phyloP scores from a whole-genome alignment of 129 eudicot genomes.

The Pulicaria dysenterica region DNA sequence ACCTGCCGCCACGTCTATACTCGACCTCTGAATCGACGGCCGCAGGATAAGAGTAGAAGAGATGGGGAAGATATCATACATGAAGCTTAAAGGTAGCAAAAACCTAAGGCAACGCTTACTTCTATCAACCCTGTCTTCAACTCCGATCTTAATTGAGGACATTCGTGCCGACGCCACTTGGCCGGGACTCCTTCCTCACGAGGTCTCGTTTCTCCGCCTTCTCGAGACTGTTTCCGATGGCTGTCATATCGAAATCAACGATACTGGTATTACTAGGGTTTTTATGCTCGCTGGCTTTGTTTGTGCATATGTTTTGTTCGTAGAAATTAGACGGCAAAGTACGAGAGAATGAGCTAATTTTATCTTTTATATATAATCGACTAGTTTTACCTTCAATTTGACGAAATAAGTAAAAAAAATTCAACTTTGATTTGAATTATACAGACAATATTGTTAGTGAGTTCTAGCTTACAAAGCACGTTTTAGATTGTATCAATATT shows the following conservation, averaged over 20 bases:
- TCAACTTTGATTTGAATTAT: not conserved
- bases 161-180: slow-evolving; percentile 74
- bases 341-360: not conserved
- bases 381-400: not conserved
- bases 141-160: slow-evolving; percentile 78
- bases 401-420: not conserved
- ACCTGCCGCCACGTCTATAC: not conserved
- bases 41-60: slow-evolving; percentile 5
- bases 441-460: not conserved
- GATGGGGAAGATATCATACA: slow-evolving; percentile 63
- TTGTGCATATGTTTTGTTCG: not conserved
- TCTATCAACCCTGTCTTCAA: slow-evolving; percentile 69
- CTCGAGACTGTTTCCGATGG: slow-evolving; percentile 76
- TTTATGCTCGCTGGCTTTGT: not conserved
- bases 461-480: not conserved
- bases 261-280: slow-evolving; percentile 60
- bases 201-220: slow-evolving; percentile 77
- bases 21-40: not conserved
- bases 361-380: not conserved
- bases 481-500: not conserved
- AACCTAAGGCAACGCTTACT: slow-evolving; percentile 65
- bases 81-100: slow-evolving; percentile 74
- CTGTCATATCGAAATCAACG: slow-evolving; percentile 79
- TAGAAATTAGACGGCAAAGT: not conserved
- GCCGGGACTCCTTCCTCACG: slow-evolving; percentile 86